Base-by-base conservation (phyloP, 2,329 filamentous ascomycete species). In the Hirsutella rhossiliensis region DNA sequence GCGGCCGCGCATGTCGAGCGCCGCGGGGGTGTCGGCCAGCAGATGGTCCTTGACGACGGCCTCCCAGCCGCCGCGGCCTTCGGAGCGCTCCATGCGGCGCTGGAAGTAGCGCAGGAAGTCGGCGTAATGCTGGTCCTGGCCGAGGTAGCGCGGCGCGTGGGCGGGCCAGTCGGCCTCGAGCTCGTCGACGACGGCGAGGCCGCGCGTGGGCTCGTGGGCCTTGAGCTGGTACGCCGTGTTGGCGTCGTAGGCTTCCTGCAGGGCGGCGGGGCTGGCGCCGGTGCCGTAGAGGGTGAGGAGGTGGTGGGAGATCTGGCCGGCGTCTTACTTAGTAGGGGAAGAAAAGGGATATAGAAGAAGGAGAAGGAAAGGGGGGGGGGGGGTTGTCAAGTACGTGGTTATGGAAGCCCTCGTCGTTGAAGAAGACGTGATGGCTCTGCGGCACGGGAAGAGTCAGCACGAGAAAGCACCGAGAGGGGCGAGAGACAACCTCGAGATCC, bases 81-180 rank as follows among this genome's bases (percentile, higher is more conserved):
- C n/a, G n/a, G n/a, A n/a, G n/a, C n/a, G n/a, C n/a, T 81, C 75
- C 30, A 95, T 86, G 57, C 92, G 81, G 1, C 63, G 58, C 55
- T 86, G 76, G 63, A 87, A 96, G 66, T 85, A 94, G 7, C 67
- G 64, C 2, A 95, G 69, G 56, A 84, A 94, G 54, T 87, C 79
- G 9, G 77, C 64, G 56, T 94, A 95, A 59, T 74, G 64, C 43
- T 65, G 50, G 17, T 63, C 76, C 11, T 80, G 73, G 11, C 83
- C 84, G 1, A 92, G 65, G 49, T 76, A 78, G 12, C 56, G 56
- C 41, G 69, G 69, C 45, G 82, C 83, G 31, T 50, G 52, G 28
- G 65, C 64, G 3, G 66, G 62, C 42, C 73, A 76, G 45, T 82
- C 69, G 9, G 67, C 58, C 48, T 55, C 55, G 1, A 90, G 68